Percentiles rank a stretch among this genome's conserved stretches.
Conservation (phyloP, 495 filamentous ascomycete species). For the Pyrenopolyporus hunteri region DNA sequence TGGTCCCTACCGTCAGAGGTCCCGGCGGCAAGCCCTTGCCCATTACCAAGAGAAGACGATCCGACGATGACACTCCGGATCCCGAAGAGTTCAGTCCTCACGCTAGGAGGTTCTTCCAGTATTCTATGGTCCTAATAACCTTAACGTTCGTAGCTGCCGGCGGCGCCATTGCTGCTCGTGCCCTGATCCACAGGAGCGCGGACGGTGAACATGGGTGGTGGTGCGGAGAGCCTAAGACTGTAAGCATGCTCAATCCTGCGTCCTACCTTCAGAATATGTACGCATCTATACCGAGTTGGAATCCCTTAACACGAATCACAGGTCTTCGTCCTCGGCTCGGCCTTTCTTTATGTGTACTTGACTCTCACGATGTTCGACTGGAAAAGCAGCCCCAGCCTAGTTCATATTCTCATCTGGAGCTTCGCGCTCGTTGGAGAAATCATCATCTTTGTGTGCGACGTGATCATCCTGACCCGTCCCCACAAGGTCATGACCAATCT, state of each 20-base stretch:
- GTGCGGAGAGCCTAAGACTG: conserved; percentile 84
- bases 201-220: conserved; percentile 73
- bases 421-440: conserved; percentile 71
- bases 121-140: conserved; percentile 68
- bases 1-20: conserved; percentile 54
- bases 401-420: conserved; percentile 77
- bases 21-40: conserved; percentile 86
- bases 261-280: neutral
- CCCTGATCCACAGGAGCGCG: conserved; percentile 53
- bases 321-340: conserved; percentile 81
- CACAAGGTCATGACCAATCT: conserved; percentile 56
- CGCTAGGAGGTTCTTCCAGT: conserved; percentile 73
- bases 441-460: conserved; percentile 67
- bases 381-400: conserved; percentile 70
- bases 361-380: conserved; percentile 83
- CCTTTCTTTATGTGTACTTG: conserved; percentile 62
- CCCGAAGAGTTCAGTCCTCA: conserved; percentile 58
- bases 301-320: conserved; percentile 42
- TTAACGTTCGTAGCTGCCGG: conserved; percentile 77
- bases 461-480: conserved; percentile 63
- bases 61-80: conserved; percentile 42
- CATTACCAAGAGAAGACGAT: conserved; percentile 54
- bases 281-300: neutral
- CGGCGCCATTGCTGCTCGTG: conserved; percentile 75
- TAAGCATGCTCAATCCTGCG: conserved; percentile 55